phyloP scores from a whole-genome alignment of 495 filamentous ascomycete genomes.

The Aspergillus haitiensis region DNA sequence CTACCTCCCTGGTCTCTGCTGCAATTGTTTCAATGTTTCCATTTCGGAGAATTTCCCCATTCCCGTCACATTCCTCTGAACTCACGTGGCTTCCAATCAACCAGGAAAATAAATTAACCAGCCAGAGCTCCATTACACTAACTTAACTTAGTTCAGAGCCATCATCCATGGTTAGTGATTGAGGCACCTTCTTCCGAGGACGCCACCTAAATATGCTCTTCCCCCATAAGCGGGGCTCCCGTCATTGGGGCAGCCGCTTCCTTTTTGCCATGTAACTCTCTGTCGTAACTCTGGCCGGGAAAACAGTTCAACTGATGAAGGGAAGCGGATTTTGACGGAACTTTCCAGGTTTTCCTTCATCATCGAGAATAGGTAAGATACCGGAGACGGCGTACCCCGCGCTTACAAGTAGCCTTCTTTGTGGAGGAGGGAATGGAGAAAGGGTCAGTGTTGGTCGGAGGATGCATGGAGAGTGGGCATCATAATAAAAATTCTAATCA shows the following conservation, averaged over 20 bases:
- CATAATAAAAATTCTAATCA: too few relatives aligned
- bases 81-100: slow-evolving; percentile 12
- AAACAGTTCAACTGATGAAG: too few relatives aligned
- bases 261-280: slow-evolving; percentile 3
- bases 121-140: background rate
- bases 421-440: background rate
- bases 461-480: too few relatives aligned
- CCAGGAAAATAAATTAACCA: background rate
- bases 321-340: too few relatives aligned
- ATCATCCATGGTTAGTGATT: background rate
- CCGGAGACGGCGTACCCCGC: too few relatives aligned
- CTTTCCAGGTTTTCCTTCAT: background rate
- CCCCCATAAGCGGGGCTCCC: background rate
- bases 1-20: background rate
- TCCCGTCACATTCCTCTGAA: slow-evolving; percentile 10
- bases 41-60: slow-evolving; percentile 6
- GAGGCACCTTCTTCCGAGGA: background rate
- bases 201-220: background rate
- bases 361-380: too few relatives aligned
- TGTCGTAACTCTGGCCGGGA: background rate
- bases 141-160: background rate
- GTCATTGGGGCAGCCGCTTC: background rate
- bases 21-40: background rate
- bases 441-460: too few relatives aligned
- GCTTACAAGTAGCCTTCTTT: too few relatives aligned